Evolutionary conservation across 306 rosid species (phyloP).

Genomic region (Delonix regia): DNA sequence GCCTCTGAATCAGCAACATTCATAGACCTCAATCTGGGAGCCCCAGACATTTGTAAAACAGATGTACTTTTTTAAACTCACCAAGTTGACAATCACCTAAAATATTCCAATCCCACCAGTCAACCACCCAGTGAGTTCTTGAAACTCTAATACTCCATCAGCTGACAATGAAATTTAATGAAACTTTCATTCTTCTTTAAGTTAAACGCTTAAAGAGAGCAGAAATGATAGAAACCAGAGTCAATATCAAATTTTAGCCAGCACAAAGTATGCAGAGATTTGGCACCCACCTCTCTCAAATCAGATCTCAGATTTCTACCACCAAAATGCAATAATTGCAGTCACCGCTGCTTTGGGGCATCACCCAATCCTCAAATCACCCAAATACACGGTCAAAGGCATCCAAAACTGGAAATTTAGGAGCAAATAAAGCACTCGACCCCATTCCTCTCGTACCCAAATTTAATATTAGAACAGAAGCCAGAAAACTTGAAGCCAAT

Average conservation of each 20-base stretch:
- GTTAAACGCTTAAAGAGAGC: slow-evolving; percentile 36
- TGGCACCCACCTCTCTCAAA: slow-evolving; percentile 33
- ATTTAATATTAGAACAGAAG: slow-evolving; percentile 34
- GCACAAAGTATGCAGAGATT: slow-evolving; percentile 39
- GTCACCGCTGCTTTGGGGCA: slow-evolving; percentile 1
- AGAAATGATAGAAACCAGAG: slow-evolving; percentile 26
- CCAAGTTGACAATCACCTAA: slow-evolving; percentile 28
- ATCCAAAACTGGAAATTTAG: slow-evolving; percentile 38
- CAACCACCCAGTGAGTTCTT: slow-evolving; percentile 28
- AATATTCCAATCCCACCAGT: slow-evolving; percentile 25
- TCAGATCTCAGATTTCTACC: slow-evolving; percentile 61
- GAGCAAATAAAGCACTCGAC: slow-evolving; percentile 41
- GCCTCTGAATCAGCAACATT: slow-evolving; percentile 78
- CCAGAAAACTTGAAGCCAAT: slow-evolving; percentile 39
- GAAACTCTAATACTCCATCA: slow-evolving; percentile 39
- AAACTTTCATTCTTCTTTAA: slow-evolving; percentile 28
- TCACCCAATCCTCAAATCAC: slow-evolving; percentile 33
- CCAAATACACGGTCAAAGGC: slow-evolving; percentile 24
- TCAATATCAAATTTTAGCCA: slow-evolving; percentile 26
- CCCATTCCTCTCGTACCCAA: slow-evolving; percentile 37
- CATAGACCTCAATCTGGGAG: slow-evolving; percentile 84
- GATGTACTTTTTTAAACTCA: slow-evolving; percentile 25
- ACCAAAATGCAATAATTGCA: slow-evolving; percentile 34
- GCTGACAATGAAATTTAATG: slow-evolving; percentile 34
- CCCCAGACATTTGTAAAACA: slow-evolving; percentile 62